Evolutionary conservation across 768 basidiomycete species (phyloP), one percentile per base, ranked within the genome.

Genomic region (Leccinum arenicola): DNA sequence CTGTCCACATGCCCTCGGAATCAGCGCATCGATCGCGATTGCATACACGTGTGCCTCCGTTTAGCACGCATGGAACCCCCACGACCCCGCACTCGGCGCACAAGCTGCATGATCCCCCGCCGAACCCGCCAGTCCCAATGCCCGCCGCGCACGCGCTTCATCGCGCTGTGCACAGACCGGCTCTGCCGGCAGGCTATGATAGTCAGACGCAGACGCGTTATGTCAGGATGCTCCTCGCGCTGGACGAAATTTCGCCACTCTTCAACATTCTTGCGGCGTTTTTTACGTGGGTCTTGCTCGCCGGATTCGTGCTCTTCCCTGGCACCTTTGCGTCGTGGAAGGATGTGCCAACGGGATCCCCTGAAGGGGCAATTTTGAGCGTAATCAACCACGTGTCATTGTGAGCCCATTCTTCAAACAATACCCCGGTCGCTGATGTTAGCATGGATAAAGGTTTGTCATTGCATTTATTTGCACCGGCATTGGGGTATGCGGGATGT

Each of bases 211-310:
- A 80, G 58, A 83, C 84, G 3, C 78, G 77, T 33, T 86, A 86
- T 63, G 77, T 85, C 62, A 80, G 79, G 54, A 86, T 86, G 84
- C 75, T 86, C 25, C 78, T 86, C 35, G 85, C 83, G 5, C 70
- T 85, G 21, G 85, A 86, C 62, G 76, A 73, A 38, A 85, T 86
- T 48, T 82, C 84, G 17, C 62, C 69, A 4, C 21, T 80, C 45
- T 75, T 80, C 67, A 83, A 84, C 56, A 56, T 83, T 14, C 66
- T 80, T n/a, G 78, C 82, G 3, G 76, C 76, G 8, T 85, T 86
- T 71, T 86, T 82, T 62, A 85, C 82, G 9, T 86, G 85, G 85
- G 78, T 86, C 56, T 64, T 86, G 54, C 73, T 86, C 23, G 84
- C 84, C 9, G 84, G 84, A 8, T 86, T 86, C 66, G 72, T 86